phyloP scores from a whole-genome alignment of 768 basidiomycete species.

The Serendipita sp. region DNA sequence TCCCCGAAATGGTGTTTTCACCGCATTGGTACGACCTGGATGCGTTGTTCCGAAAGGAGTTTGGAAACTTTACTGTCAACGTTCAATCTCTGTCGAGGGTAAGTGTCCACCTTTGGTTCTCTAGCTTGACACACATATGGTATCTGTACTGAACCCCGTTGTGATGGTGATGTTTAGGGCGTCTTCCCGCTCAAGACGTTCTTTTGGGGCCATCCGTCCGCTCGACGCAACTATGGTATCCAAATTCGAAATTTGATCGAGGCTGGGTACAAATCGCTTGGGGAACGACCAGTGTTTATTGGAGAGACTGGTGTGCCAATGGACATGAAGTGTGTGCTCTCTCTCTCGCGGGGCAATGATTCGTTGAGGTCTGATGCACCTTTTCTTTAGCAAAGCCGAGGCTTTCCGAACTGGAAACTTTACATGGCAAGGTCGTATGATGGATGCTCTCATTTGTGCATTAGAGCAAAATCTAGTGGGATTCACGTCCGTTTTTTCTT shows the following conservation, averaged over 20 bases:
- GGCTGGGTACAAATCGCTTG: conserved; percentile 48
- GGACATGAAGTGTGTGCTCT: conserved; percentile 73
- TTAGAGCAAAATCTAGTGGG: conserved; percentile 62
- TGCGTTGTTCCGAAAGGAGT: conserved; percentile 67
- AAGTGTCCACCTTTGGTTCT: conserved; percentile 12
- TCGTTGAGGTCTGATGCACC: neutral
- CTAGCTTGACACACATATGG: conserved; percentile 9
- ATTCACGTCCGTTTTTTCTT: conserved; percentile 53
- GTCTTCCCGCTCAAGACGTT: conserved; percentile 67
- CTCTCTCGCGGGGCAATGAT: neutral
- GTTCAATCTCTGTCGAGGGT: conserved; percentile 86
- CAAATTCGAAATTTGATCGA: conserved; percentile 72
- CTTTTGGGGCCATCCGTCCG: conserved; percentile 77
- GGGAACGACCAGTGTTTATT: conserved; percentile 69
- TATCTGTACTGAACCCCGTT: neutral
- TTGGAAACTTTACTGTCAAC: conserved; percentile 76
- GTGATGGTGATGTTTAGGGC: conserved; percentile 33
- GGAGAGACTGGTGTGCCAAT: conserved; percentile 93
- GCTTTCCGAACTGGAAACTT: conserved; percentile 63
- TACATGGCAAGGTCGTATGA: conserved; percentile 74
- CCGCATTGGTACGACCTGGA: conserved; percentile 90
- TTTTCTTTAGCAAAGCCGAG: conserved; percentile 36
- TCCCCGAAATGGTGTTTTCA: conserved; percentile 49
- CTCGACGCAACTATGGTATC: conserved; percentile 60
- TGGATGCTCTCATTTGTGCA: conserved; percentile 81